These are phyloP conservation scores for Crithidia mellificae DNA, from an alignment of 208 protist species.

Conservation along the genomic window DNA sequence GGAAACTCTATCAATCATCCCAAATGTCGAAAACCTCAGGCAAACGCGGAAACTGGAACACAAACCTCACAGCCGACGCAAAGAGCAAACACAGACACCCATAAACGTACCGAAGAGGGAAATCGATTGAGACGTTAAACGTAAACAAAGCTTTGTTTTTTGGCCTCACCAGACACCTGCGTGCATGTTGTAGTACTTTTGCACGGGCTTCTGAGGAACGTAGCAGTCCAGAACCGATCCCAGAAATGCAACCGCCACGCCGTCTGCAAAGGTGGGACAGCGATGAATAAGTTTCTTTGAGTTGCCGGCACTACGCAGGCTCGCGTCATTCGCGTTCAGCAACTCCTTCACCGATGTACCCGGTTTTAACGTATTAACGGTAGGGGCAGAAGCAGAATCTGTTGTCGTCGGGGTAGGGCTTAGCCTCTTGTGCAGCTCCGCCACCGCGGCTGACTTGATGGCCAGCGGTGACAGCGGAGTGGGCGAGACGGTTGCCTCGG, in stretches of 20 bases:
- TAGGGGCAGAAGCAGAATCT: too few relatives aligned
- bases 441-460: conserved; percentile 8
- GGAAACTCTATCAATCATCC: too few relatives aligned
- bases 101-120: neutral
- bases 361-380: neutral
- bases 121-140: neutral
- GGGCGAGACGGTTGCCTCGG: neutral
- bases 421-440: conserved; percentile 5
- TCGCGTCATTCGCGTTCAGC: neutral
- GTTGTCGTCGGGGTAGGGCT: neutral
- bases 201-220: conserved; percentile 67
- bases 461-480: neutral
- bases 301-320: neutral
- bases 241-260: conserved; percentile 75
- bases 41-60: too few relatives aligned
- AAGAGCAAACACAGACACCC: too few relatives aligned
- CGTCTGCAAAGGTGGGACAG: conserved; percentile 70
- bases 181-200: conserved; percentile 74
- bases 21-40: too few relatives aligned
- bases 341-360: neutral
- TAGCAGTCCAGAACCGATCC: conserved; percentile 88
- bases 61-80: too few relatives aligned
- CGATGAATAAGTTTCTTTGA: conserved; percentile 9
- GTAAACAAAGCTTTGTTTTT: too few relatives aligned
- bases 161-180: conserved; percentile 48